Percentiles rank a stretch among this genome's conserved stretches.
These are phyloP conservation scores for Xylona heveae DNA, from an alignment of 495 filamentous ascomycete genomes.

Conservation along the genomic window DNA sequence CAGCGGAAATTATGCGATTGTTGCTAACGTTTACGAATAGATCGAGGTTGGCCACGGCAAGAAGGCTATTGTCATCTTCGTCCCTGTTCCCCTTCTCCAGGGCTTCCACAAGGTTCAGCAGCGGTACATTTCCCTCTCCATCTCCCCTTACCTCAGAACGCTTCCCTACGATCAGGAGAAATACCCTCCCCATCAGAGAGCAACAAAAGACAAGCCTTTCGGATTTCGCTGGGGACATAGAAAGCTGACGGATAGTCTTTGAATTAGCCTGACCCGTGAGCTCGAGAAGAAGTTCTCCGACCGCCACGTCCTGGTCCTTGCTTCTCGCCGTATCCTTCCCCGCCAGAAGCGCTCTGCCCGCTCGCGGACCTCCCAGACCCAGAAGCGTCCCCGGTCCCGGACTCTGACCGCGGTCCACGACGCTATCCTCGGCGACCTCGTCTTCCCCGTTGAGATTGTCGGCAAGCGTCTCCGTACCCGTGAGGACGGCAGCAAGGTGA, in stretches of 20 bases:
- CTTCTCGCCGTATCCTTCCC: conserved; percentile 94
- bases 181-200: neutral
- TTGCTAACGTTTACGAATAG: no score
- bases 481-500: conserved; percentile 90
- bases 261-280: conserved; percentile 79
- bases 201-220: conserved; percentile 3
- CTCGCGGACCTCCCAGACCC: conserved; percentile 78
- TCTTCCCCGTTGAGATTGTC: conserved; percentile 99
- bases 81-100: conserved; percentile 88
- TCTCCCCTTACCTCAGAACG: neutral
- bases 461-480: conserved; percentile 93
- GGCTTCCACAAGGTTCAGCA: conserved; percentile 98
- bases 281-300: conserved; percentile 99
- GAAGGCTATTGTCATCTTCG: conserved; percentile 99
- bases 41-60: conserved; percentile 99
- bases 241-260: no score
- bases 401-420: conserved; percentile 97
- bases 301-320: conserved; percentile 97
- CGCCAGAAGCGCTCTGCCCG: conserved; percentile 90
- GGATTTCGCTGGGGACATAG: no score
- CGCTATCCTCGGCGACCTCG: conserved; percentile 82
- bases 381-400: conserved; percentile 95
- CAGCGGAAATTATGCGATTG: no score
- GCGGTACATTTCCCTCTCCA: conserved; percentile 48
- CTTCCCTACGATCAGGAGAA: neutral